Evolutionary conservation across 2,329 filamentous ascomycete species (phyloP).

Genomic region (Colletotrichum graminicola): DNA sequence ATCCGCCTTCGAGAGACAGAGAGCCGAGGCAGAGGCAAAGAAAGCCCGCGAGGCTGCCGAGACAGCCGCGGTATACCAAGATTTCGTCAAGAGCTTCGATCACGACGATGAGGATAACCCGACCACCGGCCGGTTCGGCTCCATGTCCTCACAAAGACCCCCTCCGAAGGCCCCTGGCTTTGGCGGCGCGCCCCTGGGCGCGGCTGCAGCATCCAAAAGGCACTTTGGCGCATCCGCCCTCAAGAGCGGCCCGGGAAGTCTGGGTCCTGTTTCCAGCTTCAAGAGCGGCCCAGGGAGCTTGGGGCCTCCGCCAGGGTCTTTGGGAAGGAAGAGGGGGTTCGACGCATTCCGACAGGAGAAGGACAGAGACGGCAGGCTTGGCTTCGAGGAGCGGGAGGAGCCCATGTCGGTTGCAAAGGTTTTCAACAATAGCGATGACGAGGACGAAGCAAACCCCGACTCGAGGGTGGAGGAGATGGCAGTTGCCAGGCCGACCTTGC

Average conservation of each 20-base stretch:
- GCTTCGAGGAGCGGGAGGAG: constrained; percentile 56
- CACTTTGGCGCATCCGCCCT: constrained; percentile 72
- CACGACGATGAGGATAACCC: constrained; percentile 67
- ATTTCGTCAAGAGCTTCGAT: constrained; percentile 86
- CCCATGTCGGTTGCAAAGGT: constrained; percentile 75
- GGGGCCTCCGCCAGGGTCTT: constrained; percentile 63
- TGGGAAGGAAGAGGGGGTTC: constrained; percentile 67
- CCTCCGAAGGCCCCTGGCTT: constrained; percentile 45
- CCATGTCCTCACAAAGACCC: constrained; percentile 26
- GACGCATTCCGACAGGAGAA: constrained; percentile 57
- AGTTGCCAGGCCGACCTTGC: constrained; percentile 72
- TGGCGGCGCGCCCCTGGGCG: constrained; percentile 45
- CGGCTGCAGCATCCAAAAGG: constrained; percentile 61
- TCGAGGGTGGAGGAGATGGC: constrained; percentile 69
- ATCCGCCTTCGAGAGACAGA: constrained; percentile 88
- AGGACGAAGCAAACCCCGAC: constrained; percentile 60
- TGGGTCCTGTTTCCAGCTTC: constrained; percentile 66
- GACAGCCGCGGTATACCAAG: constrained; percentile 86
- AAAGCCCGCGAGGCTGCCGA: constrained; percentile 86
- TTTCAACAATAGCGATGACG: constrained; percentile 77
- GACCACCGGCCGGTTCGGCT: constrained; percentile 42
- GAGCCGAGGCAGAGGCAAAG: constrained; percentile 91
- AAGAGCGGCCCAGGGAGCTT: constrained; percentile 74
- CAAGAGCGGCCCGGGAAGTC: constrained; percentile 73
- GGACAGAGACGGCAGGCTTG: constrained; percentile 50